Conservation (phyloP, 1,284 basidiomycete genomes). For the Chondrostereum purpureum region DNA sequence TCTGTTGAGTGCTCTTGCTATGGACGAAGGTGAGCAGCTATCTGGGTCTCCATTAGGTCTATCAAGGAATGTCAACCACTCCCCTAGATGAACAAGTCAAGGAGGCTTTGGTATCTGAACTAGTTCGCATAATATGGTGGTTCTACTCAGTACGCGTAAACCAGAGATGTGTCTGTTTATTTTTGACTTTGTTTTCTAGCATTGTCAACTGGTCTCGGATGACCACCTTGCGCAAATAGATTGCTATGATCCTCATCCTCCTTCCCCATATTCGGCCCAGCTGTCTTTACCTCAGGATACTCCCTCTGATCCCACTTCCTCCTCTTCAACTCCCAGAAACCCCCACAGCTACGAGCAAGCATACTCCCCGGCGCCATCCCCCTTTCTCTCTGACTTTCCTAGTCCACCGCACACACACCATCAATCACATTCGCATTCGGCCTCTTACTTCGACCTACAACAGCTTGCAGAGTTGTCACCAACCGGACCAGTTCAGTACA, state of each 20-base stretch:
- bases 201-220: conserved; percentile 56
- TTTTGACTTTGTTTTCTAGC: conserved; percentile 26
- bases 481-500: no score
- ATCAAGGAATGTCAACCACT: conserved; percentile 2
- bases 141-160: conserved; percentile 75
- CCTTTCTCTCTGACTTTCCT: neutral
- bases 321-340: neutral
- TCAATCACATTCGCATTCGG: neutral
- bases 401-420: neutral
- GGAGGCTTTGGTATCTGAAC: conserved; percentile 80
- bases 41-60: no score
- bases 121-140: conserved; percentile 89
- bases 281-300: no score
- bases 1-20: conserved; percentile 79
- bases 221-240: conserved; percentile 20
- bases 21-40: conserved; percentile 69
- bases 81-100: conserved; percentile 80
- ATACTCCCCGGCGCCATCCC: neutral
- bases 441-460: no score
- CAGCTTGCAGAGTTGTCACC: no score
- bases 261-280: neutral
- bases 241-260: neutral
- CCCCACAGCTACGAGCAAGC: neutral
- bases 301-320: no score
- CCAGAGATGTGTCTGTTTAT: no score